Conservation (phyloP, 768 basidiomycete genomes). For the Multifurca ochricompacta region DNA sequence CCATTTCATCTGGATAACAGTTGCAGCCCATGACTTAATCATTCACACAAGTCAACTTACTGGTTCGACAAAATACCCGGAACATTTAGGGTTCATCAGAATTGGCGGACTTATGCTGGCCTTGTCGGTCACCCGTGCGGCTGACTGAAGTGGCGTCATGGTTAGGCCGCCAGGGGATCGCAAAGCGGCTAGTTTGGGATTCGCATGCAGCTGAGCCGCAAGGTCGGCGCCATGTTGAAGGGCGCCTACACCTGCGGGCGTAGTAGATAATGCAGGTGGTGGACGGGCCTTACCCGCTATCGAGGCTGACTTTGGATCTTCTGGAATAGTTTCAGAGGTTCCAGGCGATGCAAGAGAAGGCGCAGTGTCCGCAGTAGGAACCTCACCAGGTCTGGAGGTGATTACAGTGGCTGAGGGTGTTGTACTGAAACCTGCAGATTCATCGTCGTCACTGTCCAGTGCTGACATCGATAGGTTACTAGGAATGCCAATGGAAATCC, state of each 20-base stretch:
- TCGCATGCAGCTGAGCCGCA: conserved; percentile 37
- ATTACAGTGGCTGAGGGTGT: not conserved
- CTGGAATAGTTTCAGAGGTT: conserved; percentile 2
- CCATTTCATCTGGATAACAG: conserved; percentile 72
- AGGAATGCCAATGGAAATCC: conserved; percentile 20
- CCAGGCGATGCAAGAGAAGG: conserved; percentile 3
- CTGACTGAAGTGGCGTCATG: conserved; percentile 23
- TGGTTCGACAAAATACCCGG: conserved; percentile 95
- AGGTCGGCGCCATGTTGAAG: conserved; percentile 31
- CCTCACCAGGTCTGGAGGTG: conserved; percentile 1
- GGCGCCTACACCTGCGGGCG: conserved; percentile 20
- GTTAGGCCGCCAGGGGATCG: conserved; percentile 27
- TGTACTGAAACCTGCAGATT: conserved; percentile 22
- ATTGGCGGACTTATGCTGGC: conserved; percentile 48
- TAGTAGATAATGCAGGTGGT: not conserved
- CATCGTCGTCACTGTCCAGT: conserved; percentile 42
- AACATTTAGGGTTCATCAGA: conserved; percentile 74
- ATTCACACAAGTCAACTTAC: conserved; percentile 39
- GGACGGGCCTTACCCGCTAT: conserved; percentile 1
- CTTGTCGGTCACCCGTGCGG: conserved; percentile 14
- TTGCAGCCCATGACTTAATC: not conserved
- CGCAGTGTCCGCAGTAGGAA: not conserved
- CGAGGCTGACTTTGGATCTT: not conserved
- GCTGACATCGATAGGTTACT: conserved; percentile 47
- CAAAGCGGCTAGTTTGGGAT: conserved; percentile 44